Evolutionary conservation across 257 asterid species (phyloP).

Genomic region (Solanum bulbocastanum): DNA sequence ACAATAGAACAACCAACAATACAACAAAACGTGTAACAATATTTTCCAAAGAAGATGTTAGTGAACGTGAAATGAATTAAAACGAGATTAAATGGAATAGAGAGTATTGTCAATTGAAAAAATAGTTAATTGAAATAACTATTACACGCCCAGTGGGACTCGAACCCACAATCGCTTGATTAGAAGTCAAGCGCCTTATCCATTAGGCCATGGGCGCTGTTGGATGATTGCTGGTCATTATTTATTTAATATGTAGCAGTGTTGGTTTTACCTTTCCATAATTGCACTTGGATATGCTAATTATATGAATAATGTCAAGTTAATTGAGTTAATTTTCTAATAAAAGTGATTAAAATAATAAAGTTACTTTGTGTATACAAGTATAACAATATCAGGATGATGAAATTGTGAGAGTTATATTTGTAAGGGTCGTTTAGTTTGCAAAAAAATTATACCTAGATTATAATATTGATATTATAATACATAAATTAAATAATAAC

Average conservation of each 20-base stretch:
- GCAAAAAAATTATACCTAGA: not conserved
- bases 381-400: not conserved
- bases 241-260: not conserved
- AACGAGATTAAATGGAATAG: no score
- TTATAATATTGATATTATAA: not conserved
- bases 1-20: no score
- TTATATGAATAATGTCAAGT: not conserved
- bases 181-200: not conserved
- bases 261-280: not conserved
- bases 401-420: not conserved
- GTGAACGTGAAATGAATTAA: no score
- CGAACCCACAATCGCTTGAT: not conserved
- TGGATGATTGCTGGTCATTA: rapidly evolving
- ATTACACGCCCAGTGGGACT: not conserved
- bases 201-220: not conserved
- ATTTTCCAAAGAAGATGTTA: no score
- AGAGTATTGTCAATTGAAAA: not conserved
- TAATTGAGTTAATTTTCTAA: not conserved
- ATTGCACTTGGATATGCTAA: not conserved
- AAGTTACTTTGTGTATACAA: not conserved
- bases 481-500: not conserved
- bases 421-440: not conserved
- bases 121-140: no score
- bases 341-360: not conserved
- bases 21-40: no score